These are phyloP conservation scores for Mimosa bimucronata DNA, from an alignment of 306 rosid species.

Conservation along the genomic window DNA sequence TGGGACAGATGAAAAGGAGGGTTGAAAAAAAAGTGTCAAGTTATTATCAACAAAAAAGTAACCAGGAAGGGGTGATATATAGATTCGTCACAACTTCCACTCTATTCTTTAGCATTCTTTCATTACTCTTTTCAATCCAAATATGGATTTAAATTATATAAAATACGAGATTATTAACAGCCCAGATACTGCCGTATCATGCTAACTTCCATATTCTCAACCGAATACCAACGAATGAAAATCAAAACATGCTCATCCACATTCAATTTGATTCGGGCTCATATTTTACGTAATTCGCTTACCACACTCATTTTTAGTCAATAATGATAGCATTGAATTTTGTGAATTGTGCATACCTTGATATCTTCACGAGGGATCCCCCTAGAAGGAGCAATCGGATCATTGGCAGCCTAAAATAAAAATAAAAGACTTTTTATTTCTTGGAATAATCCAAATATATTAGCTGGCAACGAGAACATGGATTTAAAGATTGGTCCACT, in stretches of 20 bases:
- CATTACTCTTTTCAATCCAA: background rate
- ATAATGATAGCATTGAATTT: conserved; percentile 8
- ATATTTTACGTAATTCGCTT: conserved; percentile 10
- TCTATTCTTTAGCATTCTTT: background rate
- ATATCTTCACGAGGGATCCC: conserved; percentile 93
- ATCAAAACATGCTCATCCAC: background rate
- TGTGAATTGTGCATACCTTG: conserved; percentile 53
- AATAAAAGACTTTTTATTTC: background rate
- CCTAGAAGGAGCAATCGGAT: conserved; percentile 86
- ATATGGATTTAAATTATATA: background rate
- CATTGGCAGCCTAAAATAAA: conserved; percentile 80
- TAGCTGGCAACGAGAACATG: background rate
- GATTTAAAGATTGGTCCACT: conserved; percentile 8
- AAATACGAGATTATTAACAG: background rate
- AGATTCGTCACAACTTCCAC: background rate
- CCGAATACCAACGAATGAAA: conserved; percentile 10
- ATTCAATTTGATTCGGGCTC: conserved; percentile 3
- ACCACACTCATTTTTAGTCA: background rate
- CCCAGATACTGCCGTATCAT: background rate
- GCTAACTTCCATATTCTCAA: conserved; percentile 16
- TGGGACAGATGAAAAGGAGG: conserved; percentile 1
- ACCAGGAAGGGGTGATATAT: background rate
- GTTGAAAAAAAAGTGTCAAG: conserved; percentile 7
- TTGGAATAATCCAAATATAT: background rate
- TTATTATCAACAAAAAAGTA: background rate